phyloP scores from a whole-genome alignment of 495 filamentous ascomycete genomes.

The Penicillium egyptiacum region DNA sequence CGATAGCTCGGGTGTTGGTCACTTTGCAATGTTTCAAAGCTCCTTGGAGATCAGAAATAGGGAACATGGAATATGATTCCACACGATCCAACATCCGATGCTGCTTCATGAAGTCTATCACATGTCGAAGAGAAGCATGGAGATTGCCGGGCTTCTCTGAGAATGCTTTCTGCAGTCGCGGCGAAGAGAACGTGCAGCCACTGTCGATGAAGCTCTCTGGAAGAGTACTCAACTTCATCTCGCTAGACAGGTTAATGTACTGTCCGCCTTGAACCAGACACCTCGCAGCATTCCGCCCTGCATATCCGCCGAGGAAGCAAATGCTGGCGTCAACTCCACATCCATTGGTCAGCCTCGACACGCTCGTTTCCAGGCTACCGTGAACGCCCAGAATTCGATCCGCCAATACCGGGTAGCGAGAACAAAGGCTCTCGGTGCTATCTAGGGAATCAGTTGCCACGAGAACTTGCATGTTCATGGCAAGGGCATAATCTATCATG shows the following conservation, averaged over 20 bases:
- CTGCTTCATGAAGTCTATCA: constrained; percentile 22
- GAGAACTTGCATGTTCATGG: constrained; percentile 15
- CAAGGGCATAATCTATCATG: constrained; percentile 22
- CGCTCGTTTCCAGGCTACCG: constrained; percentile 17
- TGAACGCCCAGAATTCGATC: constrained; percentile 14
- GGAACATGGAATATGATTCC: constrained; percentile 18
- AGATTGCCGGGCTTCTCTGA: constrained; percentile 19
- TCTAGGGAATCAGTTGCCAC: constrained; percentile 21
- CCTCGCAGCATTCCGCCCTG: constrained; percentile 21
- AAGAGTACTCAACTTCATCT: constrained; percentile 26
- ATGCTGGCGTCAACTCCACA: constrained; percentile 22
- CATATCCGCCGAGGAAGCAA: constrained; percentile 20
- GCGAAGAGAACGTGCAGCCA: constrained; percentile 23
- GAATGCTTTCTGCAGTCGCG: constrained; percentile 12
- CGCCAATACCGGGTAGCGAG: constrained; percentile 15
- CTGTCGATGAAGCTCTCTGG: constrained; percentile 24
- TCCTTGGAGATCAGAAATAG: constrained; percentile 14
- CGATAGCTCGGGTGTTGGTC: constrained; percentile 12
- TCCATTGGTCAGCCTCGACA: constrained; percentile 22
- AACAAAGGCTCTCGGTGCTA: constrained; percentile 8
- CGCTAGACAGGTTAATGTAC: constrained; percentile 25
- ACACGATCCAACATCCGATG: constrained; percentile 17
- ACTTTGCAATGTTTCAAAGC: constrained; percentile 18
- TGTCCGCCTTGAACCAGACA: constrained; percentile 23
- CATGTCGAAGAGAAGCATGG: constrained; percentile 15